Conservation (phyloP, 2,329 filamentous ascomycete genomes). For the Apiospora saccharicola region DNA sequence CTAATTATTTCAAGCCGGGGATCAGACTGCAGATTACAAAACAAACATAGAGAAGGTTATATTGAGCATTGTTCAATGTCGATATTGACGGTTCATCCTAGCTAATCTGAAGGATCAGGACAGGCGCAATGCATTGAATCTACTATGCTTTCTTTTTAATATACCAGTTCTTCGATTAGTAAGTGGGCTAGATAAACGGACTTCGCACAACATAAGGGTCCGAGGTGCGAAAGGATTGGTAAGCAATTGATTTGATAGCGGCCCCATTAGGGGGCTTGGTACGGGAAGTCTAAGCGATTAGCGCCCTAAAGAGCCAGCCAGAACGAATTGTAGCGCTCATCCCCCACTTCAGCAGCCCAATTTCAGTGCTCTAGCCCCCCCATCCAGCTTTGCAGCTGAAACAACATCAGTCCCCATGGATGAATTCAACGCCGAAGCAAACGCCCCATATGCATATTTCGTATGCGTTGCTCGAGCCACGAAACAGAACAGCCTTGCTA, state of each 20-base stretch:
- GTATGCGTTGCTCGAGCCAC: neutral
- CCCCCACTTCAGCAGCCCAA: neutral
- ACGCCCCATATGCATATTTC: neutral
- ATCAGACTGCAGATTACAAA: too few relatives aligned
- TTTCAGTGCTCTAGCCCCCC: neutral
- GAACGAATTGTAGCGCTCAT: neutral
- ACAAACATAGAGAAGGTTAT: too few relatives aligned
- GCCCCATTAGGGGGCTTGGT: neutral
- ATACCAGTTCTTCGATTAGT: too few relatives aligned
- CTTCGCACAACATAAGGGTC: neutral
- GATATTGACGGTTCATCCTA: too few relatives aligned
- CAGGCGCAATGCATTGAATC: too few relatives aligned
- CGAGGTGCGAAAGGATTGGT: neutral
- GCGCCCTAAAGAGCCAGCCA: neutral
- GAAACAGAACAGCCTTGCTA: neutral
- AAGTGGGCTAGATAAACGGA: neutral
- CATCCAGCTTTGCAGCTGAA: neutral
- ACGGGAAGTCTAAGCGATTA: neutral
- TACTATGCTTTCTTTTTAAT: too few relatives aligned
- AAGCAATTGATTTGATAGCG: neutral
- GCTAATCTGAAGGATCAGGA: neutral
- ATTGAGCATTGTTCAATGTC: too few relatives aligned
- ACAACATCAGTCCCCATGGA: neutral
- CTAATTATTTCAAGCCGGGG: too few relatives aligned
- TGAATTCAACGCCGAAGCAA: too few relatives aligned